Evolutionary conservation across 495 filamentous ascomycete genomes (phyloP).

Genomic region (Aspergillus nanangensis): DNA sequence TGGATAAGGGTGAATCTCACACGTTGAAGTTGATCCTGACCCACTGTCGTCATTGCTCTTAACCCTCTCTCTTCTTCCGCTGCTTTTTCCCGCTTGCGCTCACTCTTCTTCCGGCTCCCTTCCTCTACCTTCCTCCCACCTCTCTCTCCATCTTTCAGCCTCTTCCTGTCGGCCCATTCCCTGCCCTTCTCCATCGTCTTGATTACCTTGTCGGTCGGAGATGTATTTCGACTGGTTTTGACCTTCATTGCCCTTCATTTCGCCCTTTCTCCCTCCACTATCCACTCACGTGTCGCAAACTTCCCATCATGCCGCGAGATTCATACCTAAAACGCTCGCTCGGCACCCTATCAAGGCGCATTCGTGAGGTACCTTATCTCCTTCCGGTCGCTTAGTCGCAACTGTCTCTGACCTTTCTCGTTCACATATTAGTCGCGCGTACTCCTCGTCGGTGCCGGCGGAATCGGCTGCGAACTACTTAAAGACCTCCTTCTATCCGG

Average conservation of each 20-base stretch:
- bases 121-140: constrained; percentile 9
- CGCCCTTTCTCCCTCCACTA: constrained; percentile 1
- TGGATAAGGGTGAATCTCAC: neutral
- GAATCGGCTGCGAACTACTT: constrained; percentile 95
- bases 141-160: constrained; percentile 3
- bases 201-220: too few species aligned
- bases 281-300: neutral
- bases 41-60: constrained; percentile 8
- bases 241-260: constrained; percentile 3
- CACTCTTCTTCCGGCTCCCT: constrained; percentile 10
- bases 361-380: constrained; percentile 57
- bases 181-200: too few species aligned
- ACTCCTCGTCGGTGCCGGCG: constrained; percentile 92
- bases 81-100: constrained; percentile 17
- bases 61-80: constrained; percentile 6
- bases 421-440: constrained; percentile 64
- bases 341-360: constrained; percentile 51
- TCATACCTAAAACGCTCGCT: constrained; percentile 59
- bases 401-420: neutral
- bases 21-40: neutral
- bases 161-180: too few species aligned
- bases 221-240: constrained; percentile 12
- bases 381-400: neutral
- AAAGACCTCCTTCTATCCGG: constrained; percentile 94
- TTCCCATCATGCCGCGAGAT: constrained; percentile 45